Percentiles rank a stretch among this genome's conserved stretches.
phyloP scores from a whole-genome alignment of 163 green algal genomes.

The Volvox carteri region DNA sequence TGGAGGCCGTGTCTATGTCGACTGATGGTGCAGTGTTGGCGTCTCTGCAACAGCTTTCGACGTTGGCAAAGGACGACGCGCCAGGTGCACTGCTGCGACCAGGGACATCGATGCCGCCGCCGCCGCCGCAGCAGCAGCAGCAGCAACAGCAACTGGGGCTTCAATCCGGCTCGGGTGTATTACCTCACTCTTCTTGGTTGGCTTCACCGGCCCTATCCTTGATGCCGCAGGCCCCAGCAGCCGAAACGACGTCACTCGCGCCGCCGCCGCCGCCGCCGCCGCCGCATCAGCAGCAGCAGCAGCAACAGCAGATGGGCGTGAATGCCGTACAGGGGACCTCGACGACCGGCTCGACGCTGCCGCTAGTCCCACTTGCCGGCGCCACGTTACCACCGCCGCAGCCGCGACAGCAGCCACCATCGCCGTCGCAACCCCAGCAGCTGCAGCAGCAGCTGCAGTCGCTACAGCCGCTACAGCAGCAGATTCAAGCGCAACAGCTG shows the following conservation, averaged over 20 bases:
- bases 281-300: constrained; percentile 50
- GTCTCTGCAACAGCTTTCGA: background rate
- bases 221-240: background rate
- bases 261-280: background rate
- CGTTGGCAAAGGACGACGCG: background rate
- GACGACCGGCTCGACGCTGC: background rate
- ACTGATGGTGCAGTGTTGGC: background rate
- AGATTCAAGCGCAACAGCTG: background rate
- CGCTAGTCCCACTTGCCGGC: background rate
- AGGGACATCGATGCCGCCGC: background rate
- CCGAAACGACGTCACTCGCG: background rate
- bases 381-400: background rate
- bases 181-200: no score
- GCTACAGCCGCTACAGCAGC: background rate
- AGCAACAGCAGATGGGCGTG: background rate
- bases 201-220: background rate
- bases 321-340: background rate
- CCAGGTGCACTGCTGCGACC: background rate
- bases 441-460: constrained; percentile 11
- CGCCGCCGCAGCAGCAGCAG: background rate
- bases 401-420: background rate
- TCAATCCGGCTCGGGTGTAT: background rate
- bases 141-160: background rate
- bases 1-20: background rate
- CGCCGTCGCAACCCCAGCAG: background rate